Conservation (phyloP, 78 protist genomes). For the Trichosphaerium sp. region DNA sequence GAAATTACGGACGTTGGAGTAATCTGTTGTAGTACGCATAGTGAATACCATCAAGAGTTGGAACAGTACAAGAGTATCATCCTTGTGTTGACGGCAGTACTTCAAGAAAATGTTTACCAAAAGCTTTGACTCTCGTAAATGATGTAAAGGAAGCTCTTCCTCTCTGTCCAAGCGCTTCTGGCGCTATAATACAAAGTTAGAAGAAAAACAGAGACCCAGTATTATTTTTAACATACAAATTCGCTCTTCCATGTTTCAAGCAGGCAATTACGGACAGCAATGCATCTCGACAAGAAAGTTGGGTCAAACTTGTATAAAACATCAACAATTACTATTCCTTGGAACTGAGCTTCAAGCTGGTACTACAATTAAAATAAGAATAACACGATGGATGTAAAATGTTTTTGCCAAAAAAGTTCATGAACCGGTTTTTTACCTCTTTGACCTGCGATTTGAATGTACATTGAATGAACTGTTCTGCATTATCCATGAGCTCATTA, state of each 20-base stretch:
- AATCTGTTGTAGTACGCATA: conserved; percentile 34
- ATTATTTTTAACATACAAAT: neutral
- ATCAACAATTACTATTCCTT: neutral
- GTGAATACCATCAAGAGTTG: conserved; percentile 47
- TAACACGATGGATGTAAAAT: neutral
- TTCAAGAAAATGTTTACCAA: conserved; percentile 57
- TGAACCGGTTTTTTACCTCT: no score
- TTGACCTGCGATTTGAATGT: no score
- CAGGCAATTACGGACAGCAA: neutral
- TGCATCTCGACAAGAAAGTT: neutral
- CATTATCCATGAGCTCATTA: no score
- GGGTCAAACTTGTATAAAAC: neutral
- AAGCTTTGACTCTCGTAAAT: conserved; percentile 47
- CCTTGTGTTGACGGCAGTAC: conserved; percentile 33
- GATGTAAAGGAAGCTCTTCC: neutral
- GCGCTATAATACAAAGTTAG: neutral
- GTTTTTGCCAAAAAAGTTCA: no score
- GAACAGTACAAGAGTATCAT: conserved; percentile 54
- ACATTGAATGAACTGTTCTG: no score
- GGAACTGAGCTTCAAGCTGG: neutral
- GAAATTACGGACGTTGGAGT: conserved; percentile 45
- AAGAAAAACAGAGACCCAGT: neutral
- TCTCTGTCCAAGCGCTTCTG: neutral
- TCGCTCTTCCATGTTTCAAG: neutral
- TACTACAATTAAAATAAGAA: neutral